Evolutionary conservation across 2,329 filamentous ascomycete genomes (phyloP).

Genomic region (Aspergillus proliferans): DNA sequence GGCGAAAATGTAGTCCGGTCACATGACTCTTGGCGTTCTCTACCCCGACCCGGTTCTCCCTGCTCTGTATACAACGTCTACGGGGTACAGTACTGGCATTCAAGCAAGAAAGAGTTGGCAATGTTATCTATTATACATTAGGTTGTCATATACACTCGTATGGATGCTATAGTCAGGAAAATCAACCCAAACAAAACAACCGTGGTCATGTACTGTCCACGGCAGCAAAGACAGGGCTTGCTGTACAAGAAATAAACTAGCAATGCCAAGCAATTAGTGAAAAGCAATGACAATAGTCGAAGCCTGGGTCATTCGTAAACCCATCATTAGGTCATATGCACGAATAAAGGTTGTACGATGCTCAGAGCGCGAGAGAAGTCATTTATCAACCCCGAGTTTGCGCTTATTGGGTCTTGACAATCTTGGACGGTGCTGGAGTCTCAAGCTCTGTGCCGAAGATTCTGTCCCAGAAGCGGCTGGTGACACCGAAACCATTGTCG

Average conservation of each 20-base stretch:
- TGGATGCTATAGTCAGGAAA: slow-evolving; percentile 12
- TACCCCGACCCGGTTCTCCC: neutral
- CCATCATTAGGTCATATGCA: slow-evolving; percentile 5
- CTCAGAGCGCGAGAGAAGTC: neutral
- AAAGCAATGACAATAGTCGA: neutral
- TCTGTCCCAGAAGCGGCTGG: slow-evolving; percentile 89
- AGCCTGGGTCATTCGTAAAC: neutral
- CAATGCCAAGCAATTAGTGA: neutral
- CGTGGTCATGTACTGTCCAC: neutral
- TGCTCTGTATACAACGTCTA: neutral
- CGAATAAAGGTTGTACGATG: neutral
- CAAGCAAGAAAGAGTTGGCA: neutral
- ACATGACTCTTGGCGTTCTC: slow-evolving; percentile 9
- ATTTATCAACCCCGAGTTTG: neutral
- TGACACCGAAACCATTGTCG: slow-evolving; percentile 94
- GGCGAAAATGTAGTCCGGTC: slow-evolving; percentile 2
- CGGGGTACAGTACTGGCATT: neutral
- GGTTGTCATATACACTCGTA: slow-evolving; percentile 16
- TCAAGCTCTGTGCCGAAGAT: slow-evolving; percentile 84
- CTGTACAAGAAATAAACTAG: slow-evolving; percentile 12
- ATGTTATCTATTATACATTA: slow-evolving; percentile 16
- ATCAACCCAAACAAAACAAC: slow-evolving; percentile 1
- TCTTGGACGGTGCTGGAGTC: slow-evolving; percentile 28
- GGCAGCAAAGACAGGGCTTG: slow-evolving; percentile 4
- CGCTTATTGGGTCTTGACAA: slow-evolving; percentile 29